Base-by-base conservation (phyloP, 169 alveolate genomes). In the Babesia ovata region DNA sequence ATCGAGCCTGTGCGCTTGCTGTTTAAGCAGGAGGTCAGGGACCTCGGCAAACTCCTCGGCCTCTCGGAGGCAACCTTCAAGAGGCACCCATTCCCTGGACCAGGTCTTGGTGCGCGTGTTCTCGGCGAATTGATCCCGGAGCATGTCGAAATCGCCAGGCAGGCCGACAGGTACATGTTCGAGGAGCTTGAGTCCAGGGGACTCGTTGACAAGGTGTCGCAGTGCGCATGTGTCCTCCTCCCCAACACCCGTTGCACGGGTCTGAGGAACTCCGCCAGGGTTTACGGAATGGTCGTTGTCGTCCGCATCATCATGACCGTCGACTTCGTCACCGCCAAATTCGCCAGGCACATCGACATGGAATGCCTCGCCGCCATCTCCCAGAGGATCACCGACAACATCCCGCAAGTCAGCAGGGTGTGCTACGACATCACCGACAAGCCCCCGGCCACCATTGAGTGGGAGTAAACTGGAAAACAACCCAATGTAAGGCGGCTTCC, bases 1-100 rank as follows among this genome's bases (percentile, higher is more conserved):
- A 82, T 89, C 22, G 94, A 89, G 53, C 94, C 94, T 28, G 88
- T 89, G 49, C 75, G 87, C 33, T 75, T 70, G 72, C 73, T 89
- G 21, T 89, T 89, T 72, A 89, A 89, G 84, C 85, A 89, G 70
- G 94, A 89, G 61, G 94, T 89, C 33, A 76, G 88, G 63, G 82
- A 56, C 52, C 76, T 89, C 48, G 88, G 92, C 16, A 63, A 72
- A 42, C 86, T 72, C 28, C 79, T 89, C 50, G 84, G 84, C 26
- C 78, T 89, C 29, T 84, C 91, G 12, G 82, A 85, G 24, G 86
- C 62, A 13, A 82, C 85, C 24, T 83, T 79, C 56, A 85, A 79
- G 28, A 81, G 94, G 70, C 92, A 85, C 52, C 94, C 94, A 13
- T 89, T 89, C 82, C 94, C 94, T 14, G 94, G 94, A 12, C 94